phyloP scores from a whole-genome alignment of 83 land plant genomes.

The Thuja plicata region DNA sequence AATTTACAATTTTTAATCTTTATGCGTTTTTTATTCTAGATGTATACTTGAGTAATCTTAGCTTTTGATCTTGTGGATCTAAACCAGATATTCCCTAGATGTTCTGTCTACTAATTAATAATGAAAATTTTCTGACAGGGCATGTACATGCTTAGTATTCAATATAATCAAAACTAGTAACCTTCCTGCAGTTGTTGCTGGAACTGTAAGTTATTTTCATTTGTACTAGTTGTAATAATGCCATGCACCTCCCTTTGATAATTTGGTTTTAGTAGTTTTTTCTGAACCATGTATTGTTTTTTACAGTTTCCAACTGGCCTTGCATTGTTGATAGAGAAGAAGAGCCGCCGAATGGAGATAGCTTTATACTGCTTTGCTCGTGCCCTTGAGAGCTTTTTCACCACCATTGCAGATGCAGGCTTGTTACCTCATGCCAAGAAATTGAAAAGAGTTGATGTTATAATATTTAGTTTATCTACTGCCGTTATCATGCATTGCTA shows the following conservation, averaged over 20 bases:
- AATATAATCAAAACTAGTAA: constrained; percentile 53
- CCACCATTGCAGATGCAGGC: constrained; percentile 69
- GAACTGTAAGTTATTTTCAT: constrained; percentile 50
- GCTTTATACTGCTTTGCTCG: constrained; percentile 93
- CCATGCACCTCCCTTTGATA: not conserved
- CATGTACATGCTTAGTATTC: constrained; percentile 79
- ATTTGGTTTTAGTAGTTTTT: not conserved
- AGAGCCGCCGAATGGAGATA: constrained; percentile 86
- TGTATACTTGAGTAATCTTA: not conserved
- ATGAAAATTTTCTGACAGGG: constrained; percentile 36
- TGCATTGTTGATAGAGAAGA: constrained; percentile 88
- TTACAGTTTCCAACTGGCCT: constrained; percentile 88
- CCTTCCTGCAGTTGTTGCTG: constrained; percentile 68
- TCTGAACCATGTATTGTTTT: not conserved
- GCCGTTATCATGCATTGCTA: constrained; percentile 98
- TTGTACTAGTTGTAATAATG: not conserved
- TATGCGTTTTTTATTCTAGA: not conserved
- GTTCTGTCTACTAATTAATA: not conserved
- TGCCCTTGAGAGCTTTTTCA: constrained; percentile 91
- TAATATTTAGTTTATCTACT: constrained; percentile 86
- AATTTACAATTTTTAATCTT: not conserved
- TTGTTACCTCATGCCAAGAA: constrained; percentile 45
- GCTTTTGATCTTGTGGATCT: not conserved
- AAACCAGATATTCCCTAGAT: not conserved
- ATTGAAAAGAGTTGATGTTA: constrained; percentile 73